Base-by-base conservation (phyloP, 805 yeast genomes). In the Metschnikowia picachoensis region DNA sequence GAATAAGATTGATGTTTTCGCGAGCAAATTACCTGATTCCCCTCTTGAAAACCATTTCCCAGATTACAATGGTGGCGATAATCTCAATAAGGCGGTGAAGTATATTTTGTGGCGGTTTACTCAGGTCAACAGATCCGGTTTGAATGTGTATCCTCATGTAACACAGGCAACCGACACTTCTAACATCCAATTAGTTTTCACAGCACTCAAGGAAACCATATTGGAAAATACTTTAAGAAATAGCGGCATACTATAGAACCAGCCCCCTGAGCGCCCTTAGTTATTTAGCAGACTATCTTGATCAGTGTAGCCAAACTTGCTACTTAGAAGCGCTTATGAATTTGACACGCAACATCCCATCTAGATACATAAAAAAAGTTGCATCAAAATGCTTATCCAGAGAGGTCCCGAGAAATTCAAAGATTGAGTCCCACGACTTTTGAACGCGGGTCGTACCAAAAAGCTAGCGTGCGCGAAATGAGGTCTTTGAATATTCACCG, bases 101-200 rank as follows among this genome's bases (percentile, higher is more conserved):
- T 90, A 89, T 59, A 88, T 91, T 48, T 74, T 90, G 36, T 88
- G 96, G 95, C 77, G 95, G 60, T 90, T 90, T 62, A 83, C 87
- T 34, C 89, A 85, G 62, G 80, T 87, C 39, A 91, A 90, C 62
- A 75, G 95, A 53, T 82, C 94, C 1, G 88, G 89, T 16, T 71
- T 89, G 51, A 85, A 83, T 49, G 79, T 91, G 30, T 87, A 86
- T 58, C 96, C 97, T 11, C 95, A 90, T 64, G 86, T 90, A 20
- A 90, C 97, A 3, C 96, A 90, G 65, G 97, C 97, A 0, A 90
- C 96, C 0, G 96, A 90, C 62, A 90, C 97, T 7, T 82, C 88
- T 28, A 90, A 90, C 65, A 89, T 91, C 51, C 82, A 85, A 59
- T 69, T 89, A 57, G 96, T 90, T 6, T 84, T 87, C 67, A 90